Evolutionary conservation across 257 asterid genomes (phyloP), one percentile per base, ranked within the genome.

Genomic region (Solanum habrochaites): DNA sequence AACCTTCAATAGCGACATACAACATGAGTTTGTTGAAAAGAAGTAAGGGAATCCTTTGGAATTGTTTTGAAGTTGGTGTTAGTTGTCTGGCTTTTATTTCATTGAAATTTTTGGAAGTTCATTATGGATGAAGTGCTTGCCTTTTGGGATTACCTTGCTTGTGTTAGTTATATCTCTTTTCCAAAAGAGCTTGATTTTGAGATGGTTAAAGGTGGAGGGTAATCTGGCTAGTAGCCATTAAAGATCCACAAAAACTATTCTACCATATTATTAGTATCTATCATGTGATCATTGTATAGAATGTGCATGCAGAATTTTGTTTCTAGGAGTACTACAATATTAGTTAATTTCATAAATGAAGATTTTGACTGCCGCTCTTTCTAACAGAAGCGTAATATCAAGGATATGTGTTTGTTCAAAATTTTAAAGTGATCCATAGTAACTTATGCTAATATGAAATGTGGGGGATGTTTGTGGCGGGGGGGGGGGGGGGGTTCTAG

Each of bases 1-100:
- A 88, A 89, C 96, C 43, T 97, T 97, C 73, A 96, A 92, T 86
- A 93, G 88, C 93, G 93, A 88, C 90, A 69, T 97, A 75, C 96
- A 93, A 49, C 93, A 91, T 14, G 97, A 92, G 39, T 97, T 93
- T 90, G 94, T 94, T 21, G 98, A 94, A 88, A 92, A 92, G 89
- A 97, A 96, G 99, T 91, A 90, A 87, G 93, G 92, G 27, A 23
- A 20, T 43, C 20, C 6, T 18, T 71, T 32, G 5, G 2, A 16
- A 16, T 71, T 71, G 45, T 32, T 32, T 32, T 71, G 45, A 71
- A 32, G 45, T 40, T 40, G 35, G 12, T 75, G 23, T n/a, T 58
- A 75, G 58, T 23, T 75, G 13, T 75, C 58, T 45, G 32, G 12
- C 37, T 23, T 74, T 40, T 12, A 23, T 75, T 35, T 75, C 23